Conservation (phyloP, 202 grass and related monocot genomes). For the Hordeum pubiflorum region DNA sequence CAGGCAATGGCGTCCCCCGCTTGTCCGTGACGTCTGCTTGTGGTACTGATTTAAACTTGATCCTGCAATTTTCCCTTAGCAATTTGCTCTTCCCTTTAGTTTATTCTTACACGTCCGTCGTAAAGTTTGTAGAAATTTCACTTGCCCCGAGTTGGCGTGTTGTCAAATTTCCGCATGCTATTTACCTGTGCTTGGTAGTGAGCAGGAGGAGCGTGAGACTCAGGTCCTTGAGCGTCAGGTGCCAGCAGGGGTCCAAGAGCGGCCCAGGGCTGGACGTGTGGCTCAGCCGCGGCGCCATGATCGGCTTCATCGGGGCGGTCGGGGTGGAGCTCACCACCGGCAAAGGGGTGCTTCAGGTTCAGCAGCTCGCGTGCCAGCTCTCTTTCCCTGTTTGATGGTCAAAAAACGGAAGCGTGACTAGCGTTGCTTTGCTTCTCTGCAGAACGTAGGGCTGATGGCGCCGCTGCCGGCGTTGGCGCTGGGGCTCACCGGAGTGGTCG, state of each 20-base stretch:
- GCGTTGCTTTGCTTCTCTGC: background rate
- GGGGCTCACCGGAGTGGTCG: conserved; percentile 55
- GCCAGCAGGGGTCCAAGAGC: conserved; percentile 68
- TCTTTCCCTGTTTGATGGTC: background rate
- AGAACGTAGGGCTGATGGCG: conserved; percentile 59
- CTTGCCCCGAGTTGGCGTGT: too few species aligned
- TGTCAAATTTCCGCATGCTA: background rate
- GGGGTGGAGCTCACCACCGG: conserved; percentile 73
- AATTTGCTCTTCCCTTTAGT: background rate
- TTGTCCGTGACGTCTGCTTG: background rate
- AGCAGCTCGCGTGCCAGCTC: background rate
- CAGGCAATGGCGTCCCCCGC: conserved; percentile 2
- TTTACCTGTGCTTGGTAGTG: background rate
- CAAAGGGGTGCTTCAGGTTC: conserved; percentile 80
- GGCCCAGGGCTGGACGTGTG: conserved; percentile 62
- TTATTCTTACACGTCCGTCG: background rate
- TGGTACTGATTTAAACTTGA: background rate
- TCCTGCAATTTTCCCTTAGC: background rate
- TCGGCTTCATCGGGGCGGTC: conserved; percentile 62
- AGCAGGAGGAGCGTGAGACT: conserved; percentile 10
- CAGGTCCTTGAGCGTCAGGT: conserved; percentile 46
- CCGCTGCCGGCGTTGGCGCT: conserved; percentile 59
- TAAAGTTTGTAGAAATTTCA: background rate
- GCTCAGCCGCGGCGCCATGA: conserved; percentile 86
- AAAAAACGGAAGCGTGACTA: background rate